These are phyloP conservation scores for Cordyceps militaris DNA, from an alignment of 2,329 filamentous ascomycete species.

Conservation along the genomic window DNA sequence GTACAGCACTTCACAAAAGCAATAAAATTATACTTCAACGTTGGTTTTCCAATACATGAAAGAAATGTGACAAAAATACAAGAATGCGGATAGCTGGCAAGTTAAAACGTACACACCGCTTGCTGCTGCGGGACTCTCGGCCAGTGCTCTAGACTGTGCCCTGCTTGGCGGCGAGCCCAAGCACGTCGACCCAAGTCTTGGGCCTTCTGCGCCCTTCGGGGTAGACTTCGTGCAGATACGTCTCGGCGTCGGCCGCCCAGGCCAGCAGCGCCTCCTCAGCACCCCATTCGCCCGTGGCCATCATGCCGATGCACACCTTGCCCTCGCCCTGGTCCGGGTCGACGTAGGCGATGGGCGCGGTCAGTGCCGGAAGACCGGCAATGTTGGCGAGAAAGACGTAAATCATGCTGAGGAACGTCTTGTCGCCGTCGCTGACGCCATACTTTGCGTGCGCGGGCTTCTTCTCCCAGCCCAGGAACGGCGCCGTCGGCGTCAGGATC, in stretches of 20 bases:
- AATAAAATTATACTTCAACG: not conserved
- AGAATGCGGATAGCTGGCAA: not conserved
- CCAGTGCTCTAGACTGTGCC: not conserved
- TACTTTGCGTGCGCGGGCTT: constrained; percentile 52
- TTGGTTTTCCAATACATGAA: not conserved
- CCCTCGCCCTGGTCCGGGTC: constrained; percentile 50
- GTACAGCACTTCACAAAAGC: too few species aligned
- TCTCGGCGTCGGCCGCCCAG: constrained; percentile 53
- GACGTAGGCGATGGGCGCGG: constrained; percentile 67
- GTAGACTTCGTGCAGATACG: constrained; percentile 43
- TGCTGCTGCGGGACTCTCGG: too few species aligned
- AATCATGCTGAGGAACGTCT: constrained; percentile 69
- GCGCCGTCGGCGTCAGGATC: constrained; percentile 71
- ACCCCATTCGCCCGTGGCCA: constrained; percentile 62
- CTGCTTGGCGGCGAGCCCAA: constrained; percentile 21
- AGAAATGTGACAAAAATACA: not conserved
- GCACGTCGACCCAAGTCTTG: constrained; percentile 52
- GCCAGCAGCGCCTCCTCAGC: constrained; percentile 54
- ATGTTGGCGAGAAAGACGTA: constrained; percentile 84
- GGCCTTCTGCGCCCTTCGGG: constrained; percentile 45
- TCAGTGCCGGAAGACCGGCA: constrained; percentile 68
- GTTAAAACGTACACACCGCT: not conserved
- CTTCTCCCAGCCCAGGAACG: constrained; percentile 68
- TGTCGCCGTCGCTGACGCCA: constrained; percentile 68
- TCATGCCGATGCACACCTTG: constrained; percentile 51